Evolutionary conservation across 495 filamentous ascomycete species (phyloP), one percentile per base, ranked within the genome.

Genomic region (Trichocladium uniseriatum): DNA sequence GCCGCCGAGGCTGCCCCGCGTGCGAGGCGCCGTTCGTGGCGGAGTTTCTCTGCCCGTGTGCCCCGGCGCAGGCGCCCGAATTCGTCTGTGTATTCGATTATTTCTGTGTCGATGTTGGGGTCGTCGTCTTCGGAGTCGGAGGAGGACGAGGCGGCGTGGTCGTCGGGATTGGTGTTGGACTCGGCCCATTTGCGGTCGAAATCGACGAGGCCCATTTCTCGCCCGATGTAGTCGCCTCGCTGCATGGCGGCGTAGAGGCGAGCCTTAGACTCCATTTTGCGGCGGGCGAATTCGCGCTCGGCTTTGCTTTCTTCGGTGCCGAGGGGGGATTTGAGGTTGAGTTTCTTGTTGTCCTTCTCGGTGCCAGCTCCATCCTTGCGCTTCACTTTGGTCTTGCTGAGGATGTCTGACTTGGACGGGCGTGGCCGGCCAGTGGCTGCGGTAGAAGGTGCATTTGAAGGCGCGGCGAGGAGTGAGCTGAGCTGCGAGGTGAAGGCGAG

Each of bases 111-210:
- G 46, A 45, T 50, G 51, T 55, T 51, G 32, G 71, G 63, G 4
- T 63, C 67, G 1, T 67, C 71, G 6, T 63, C 65, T 0, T 64
- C 69, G 34, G 68, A 65, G 15, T 71, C 71, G 9, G 71, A 72
- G 16, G 60, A 63, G 31, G 60, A 72, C 14, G 65, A 58, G 35
- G 68, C 58, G 5, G 53, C 51, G 11, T 62, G 64, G 13, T 49
- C 60, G 13, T 60, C 57, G 69, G 10, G 4, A 35, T 21, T 20
- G 42, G 14, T n/a, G 13, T 55, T 53, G 5, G 67, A 63, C 55
- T 94, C 87, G 0, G 82, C 87, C 88, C 91, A 95, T 66, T 97
- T 98, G 37, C 80, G 72, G 66, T 96, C 90, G 60, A 97, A 98
- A 69, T 98, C 92, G 0, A 98, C 82, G 18, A 91, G 68, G 66